phyloP scores from a whole-genome alignment of 2,329 filamentous ascomycete species.

The Colletotrichum sp. region DNA sequence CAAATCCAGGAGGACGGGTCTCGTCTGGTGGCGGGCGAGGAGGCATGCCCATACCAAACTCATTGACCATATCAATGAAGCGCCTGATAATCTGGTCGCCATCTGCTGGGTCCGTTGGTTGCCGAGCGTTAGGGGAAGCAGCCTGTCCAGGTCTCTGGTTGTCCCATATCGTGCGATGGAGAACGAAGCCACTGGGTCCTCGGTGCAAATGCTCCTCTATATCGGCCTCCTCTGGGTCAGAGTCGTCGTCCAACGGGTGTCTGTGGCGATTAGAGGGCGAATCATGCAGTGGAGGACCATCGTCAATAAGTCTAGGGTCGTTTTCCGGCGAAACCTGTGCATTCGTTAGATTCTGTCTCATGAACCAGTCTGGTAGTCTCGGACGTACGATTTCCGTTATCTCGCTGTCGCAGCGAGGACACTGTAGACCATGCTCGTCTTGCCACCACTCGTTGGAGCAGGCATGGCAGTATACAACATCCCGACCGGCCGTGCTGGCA shows the following conservation, averaged over 20 bases:
- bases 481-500: constrained; percentile 52
- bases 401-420: constrained; percentile 78
- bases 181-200: constrained; percentile 45
- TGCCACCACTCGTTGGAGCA: constrained; percentile 84
- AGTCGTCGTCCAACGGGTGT: constrained; percentile 41
- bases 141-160: constrained; percentile 7
- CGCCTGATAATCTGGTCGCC: constrained; percentile 42
- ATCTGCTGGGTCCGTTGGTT: constrained; percentile 26
- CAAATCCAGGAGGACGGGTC: constrained; percentile 16
- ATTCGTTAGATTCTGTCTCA: constrained; percentile 24
- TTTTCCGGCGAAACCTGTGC: constrained; percentile 57
- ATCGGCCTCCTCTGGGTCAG: constrained; percentile 64
- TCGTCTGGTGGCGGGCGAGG: constrained; percentile 4
- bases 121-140: not conserved
- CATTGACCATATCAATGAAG: constrained; percentile 49
- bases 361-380: too few species aligned
- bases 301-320: constrained; percentile 60
- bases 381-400: constrained; percentile 82
- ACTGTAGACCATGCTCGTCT: constrained; percentile 69
- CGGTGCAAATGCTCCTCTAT: constrained; percentile 55
- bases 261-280: constrained; percentile 18
- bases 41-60: constrained; percentile 29
- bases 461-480: constrained; percentile 85
- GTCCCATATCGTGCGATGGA: constrained; percentile 37
- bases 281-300: constrained; percentile 24